Percentiles rank a stretch among this genome's conserved stretches.
These are phyloP conservation scores for Fonsecaea monophora DNA, from an alignment of 2,329 filamentous ascomycete species.

Conservation along the genomic window DNA sequence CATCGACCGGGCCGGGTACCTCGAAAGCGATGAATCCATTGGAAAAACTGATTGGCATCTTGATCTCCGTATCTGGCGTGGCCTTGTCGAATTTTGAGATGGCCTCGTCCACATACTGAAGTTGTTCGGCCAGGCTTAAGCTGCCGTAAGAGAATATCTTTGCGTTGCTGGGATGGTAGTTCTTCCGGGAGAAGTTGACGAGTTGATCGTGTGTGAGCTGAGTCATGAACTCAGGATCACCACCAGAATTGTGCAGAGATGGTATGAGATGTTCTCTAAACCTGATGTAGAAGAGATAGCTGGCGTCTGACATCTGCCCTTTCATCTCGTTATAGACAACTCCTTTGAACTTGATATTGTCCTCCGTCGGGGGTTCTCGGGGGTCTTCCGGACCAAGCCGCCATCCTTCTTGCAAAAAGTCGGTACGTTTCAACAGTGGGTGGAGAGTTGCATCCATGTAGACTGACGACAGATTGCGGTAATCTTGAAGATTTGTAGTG, in stretches of 20 bases:
- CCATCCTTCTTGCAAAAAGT: conserved; percentile 98
- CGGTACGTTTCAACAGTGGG: conserved; percentile 84
- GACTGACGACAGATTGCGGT: conserved; percentile 93
- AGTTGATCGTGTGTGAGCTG: conserved; percentile 92
- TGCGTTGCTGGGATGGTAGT: conserved; percentile 97
- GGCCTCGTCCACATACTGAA: conserved; percentile 77
- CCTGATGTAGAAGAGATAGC: conserved; percentile 92
- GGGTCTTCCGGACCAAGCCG: conserved; percentile 92
- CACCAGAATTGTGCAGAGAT: conserved; percentile 93
- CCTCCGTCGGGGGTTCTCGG: conserved; percentile 52
- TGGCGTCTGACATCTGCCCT: conserved; percentile 96
- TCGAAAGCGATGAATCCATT: conserved; percentile 72
- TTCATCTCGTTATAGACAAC: conserved; percentile 99
- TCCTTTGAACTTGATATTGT: conserved; percentile 81
- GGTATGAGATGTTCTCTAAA: conserved; percentile 96
- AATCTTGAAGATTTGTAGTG: conserved; percentile 94
- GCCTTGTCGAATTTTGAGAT: conserved; percentile 76
- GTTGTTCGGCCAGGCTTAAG: conserved; percentile 81
- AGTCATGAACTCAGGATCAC: conserved; percentile 94
- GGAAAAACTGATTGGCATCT: conserved; percentile 74
- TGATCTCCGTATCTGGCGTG: conserved; percentile 73
- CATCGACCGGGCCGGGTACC: conserved; percentile 82
- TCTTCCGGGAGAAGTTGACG: conserved; percentile 83
- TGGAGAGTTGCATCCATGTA: conserved; percentile 94
- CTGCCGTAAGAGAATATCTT: conserved; percentile 96